These are phyloP conservation scores for Diaporthe eres DNA, from an alignment of 2,329 filamentous ascomycete species.

Conservation along the genomic window DNA sequence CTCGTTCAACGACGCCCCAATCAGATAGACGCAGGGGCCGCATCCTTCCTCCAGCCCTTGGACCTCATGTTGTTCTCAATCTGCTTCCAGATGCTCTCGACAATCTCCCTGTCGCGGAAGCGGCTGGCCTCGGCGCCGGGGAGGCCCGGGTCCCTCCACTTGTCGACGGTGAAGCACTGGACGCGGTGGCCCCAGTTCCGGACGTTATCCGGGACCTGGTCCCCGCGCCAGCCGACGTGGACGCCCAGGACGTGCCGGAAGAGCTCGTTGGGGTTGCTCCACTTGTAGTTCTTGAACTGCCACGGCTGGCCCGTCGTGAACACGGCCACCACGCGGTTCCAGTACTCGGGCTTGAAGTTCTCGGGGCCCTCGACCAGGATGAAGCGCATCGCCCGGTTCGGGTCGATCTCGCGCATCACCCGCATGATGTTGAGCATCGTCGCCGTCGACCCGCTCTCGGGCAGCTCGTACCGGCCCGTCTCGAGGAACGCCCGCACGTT, in stretches of 20 bases:
- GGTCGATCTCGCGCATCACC: slow-evolving; percentile 78
- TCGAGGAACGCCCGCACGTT: slow-evolving; percentile 97
- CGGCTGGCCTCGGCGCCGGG: slow-evolving; percentile 65
- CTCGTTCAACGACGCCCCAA: background rate
- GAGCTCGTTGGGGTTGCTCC: slow-evolving; percentile 88
- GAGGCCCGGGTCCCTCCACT: slow-evolving; percentile 74
- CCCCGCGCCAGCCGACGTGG: slow-evolving; percentile 92
- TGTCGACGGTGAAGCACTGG: slow-evolving; percentile 79
- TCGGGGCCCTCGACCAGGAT: slow-evolving; percentile 94
- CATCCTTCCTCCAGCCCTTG: slow-evolving; percentile 85
- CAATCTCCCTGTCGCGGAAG: slow-evolving; percentile 93
- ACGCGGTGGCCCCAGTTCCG: slow-evolving; percentile 90
- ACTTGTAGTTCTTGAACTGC: slow-evolving; percentile 99
- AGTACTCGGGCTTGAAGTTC: slow-evolving; percentile 98
- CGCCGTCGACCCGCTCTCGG: slow-evolving; percentile 78
- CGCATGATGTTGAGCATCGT: slow-evolving; percentile 92
- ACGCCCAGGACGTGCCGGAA: slow-evolving; percentile 91
- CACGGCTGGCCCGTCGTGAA: slow-evolving; percentile 98
- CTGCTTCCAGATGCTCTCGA: slow-evolving; percentile 91
- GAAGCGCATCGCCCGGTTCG: slow-evolving; percentile 85
- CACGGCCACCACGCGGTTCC: slow-evolving; percentile 93
- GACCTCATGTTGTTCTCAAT: slow-evolving; percentile 90
- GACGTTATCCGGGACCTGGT: slow-evolving; percentile 82
- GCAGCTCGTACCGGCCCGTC: slow-evolving; percentile 83
- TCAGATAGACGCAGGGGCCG: slow-evolving; percentile 70